Evolutionary conservation across 768 basidiomycete genomes (phyloP).

Genomic region (Serendipita sp.): DNA sequence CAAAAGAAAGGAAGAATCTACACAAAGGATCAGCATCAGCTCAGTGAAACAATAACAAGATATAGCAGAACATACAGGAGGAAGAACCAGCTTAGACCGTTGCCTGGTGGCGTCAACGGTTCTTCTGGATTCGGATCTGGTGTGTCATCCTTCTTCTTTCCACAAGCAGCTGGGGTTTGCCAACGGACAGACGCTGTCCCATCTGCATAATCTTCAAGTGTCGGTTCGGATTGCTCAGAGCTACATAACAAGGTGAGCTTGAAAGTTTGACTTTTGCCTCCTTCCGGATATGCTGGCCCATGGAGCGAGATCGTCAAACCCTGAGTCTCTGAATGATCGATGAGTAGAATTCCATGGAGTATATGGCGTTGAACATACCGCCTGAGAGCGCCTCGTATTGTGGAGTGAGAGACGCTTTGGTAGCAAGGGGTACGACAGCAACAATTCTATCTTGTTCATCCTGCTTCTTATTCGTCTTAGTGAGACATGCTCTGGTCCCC

Average conservation of each 20-base stretch:
- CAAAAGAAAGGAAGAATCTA: slow-evolving; percentile 50
- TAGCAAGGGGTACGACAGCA: slow-evolving; percentile 61
- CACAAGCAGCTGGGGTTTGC: slow-evolving; percentile 46
- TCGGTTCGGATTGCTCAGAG: slow-evolving; percentile 26
- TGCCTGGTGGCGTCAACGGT: slow-evolving; percentile 28
- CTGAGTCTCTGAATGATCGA: slow-evolving; percentile 29
- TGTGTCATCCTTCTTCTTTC: slow-evolving; percentile 19
- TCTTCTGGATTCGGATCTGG: slow-evolving; percentile 5
- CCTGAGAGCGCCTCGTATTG: slow-evolving; percentile 20
- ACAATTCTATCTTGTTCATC: slow-evolving; percentile 43
- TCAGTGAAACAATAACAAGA: neutral
- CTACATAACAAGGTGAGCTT: slow-evolving; percentile 47
- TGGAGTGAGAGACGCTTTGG: slow-evolving; percentile 20
- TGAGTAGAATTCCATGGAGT: slow-evolving; percentile 8
- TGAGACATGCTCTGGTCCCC: slow-evolving; percentile 62
- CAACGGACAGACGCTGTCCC: slow-evolving; percentile 42
- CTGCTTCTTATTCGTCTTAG: slow-evolving; percentile 44
- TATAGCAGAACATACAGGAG: slow-evolving; percentile 41
- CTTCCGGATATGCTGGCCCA: slow-evolving; percentile 45
- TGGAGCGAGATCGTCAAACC: slow-evolving; percentile 41
- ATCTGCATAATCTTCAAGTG: slow-evolving; percentile 46
- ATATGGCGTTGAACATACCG: slow-evolving; percentile 13
- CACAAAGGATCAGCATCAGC: neutral
- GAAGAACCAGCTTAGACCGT: slow-evolving; percentile 82
- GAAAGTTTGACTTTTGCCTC: slow-evolving; percentile 30